A percentile compares a stretch with the other conserved stretches of the same genome.
Evolutionary conservation across 768 basidiomycete species (phyloP).

Genomic region (Leccinum boreale): DNA sequence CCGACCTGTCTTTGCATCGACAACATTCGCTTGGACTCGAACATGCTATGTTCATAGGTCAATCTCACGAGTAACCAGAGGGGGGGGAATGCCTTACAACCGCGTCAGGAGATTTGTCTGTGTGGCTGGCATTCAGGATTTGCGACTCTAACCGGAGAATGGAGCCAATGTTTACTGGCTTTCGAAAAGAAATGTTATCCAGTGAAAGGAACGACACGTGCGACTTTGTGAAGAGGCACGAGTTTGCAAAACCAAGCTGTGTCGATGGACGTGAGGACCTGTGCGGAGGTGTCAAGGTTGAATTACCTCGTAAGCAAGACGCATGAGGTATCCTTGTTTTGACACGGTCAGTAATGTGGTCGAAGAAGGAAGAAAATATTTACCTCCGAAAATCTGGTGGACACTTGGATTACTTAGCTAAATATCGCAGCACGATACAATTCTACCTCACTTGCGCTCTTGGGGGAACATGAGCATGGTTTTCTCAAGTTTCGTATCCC

Average conservation of each 20-base stretch:
- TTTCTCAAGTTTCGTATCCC: slow-evolving; percentile 65
- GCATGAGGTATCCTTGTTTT: slow-evolving; percentile 48
- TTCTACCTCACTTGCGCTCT: slow-evolving; percentile 64
- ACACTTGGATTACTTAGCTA: slow-evolving; percentile 40
- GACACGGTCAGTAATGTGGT: not conserved
- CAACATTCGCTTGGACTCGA: slow-evolving; percentile 67
- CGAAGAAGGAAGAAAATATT: not conserved
- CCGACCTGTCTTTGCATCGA: slow-evolving; percentile 60
- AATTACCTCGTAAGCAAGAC: slow-evolving; percentile 68
- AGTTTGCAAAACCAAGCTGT: slow-evolving; percentile 72
- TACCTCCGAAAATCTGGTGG: slow-evolving; percentile 79
- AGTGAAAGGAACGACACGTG: slow-evolving; percentile 71
- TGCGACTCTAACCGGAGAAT: slow-evolving; percentile 72
- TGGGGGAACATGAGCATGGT: slow-evolving; percentile 82
- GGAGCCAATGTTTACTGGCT: slow-evolving; percentile 82
- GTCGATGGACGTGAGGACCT: not conserved
- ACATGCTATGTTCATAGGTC: slow-evolving; percentile 48
- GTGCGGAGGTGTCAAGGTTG: not conserved
- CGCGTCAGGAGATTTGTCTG: slow-evolving; percentile 35
- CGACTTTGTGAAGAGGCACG: slow-evolving; percentile 64
- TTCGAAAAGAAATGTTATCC: slow-evolving; percentile 74
- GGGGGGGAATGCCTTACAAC: slow-evolving; percentile 43
- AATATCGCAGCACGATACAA: not conserved
- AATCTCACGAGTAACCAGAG: not conserved
- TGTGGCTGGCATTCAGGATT: slow-evolving; percentile 54